Percentiles rank a stretch among this genome's conserved stretches.
phyloP scores from a whole-genome alignment of 106 monocot species.

The Posidonia australis region DNA sequence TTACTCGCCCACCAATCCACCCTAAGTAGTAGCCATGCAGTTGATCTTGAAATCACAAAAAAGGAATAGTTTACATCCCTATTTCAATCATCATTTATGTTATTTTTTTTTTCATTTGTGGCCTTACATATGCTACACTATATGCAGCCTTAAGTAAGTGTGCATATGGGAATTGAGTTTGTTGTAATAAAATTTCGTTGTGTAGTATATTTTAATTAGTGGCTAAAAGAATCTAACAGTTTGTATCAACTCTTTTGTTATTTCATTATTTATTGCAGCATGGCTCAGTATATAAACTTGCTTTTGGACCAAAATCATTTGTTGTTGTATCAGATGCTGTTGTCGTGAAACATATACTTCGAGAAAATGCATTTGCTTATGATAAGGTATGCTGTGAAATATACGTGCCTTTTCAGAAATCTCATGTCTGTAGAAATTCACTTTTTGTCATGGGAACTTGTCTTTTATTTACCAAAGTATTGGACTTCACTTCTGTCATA shows the following conservation, averaged over 20 bases:
- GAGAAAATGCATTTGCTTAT: conserved; percentile 95
- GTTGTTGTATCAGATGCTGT: conserved; percentile 95
- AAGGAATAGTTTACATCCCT: too few species aligned
- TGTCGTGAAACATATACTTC: conserved; percentile 84
- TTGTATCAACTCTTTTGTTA: background rate
- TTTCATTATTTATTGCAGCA: conserved; percentile 38
- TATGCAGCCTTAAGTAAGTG: too few species aligned
- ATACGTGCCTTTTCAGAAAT: background rate
- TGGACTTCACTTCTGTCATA: too few species aligned
- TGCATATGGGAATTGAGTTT: too few species aligned
- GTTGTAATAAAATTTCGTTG: too few species aligned
- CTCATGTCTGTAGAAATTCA: background rate
- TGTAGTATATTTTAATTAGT: background rate
- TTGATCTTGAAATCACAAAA: too few species aligned
- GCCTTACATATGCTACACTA: too few species aligned
- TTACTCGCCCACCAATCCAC: too few species aligned
- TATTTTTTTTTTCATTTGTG: too few species aligned
- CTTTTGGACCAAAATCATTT: conserved; percentile 97
- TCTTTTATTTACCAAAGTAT: background rate
- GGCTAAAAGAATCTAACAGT: background rate
- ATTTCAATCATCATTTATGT: too few species aligned
- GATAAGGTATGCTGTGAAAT: conserved; percentile 58
- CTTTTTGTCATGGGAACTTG: background rate
- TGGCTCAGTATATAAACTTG: conserved; percentile 94
- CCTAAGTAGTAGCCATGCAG: too few species aligned